Evolutionary conservation across 1,284 basidiomycete genomes (phyloP), one percentile per base, ranked within the genome.

Genomic region (Puccinia brachypodii): DNA sequence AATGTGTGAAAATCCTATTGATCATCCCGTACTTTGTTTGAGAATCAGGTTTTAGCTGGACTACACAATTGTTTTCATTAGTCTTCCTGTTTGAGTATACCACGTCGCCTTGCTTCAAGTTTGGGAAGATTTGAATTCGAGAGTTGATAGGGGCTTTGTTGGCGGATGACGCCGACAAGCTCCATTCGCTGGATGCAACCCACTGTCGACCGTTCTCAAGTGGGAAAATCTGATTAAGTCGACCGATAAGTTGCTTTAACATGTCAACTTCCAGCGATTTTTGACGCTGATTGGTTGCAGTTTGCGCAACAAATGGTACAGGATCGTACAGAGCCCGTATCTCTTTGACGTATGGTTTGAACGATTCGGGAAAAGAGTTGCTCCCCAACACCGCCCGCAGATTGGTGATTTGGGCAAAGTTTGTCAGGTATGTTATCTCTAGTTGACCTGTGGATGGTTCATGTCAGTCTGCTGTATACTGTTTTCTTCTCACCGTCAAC

Each of bases 61-160:
- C 42, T 22, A 71, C 28, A 31, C 44, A 66, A 44, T 79, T 79
- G n/a, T 42, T 71, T 60, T 60, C 3, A 58, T 79, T 79, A 9
- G 13, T 22, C 40, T 79, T 28, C 14, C 53, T n/a, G 8, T 11
- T 42, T 4, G 76, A 79, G n/a, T 36, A 79, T n/a, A 60, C 36
- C 4, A 42, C 38, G 11, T 71, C 38, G 31, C 38, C 25, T 4
- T 11, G n/a, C 13, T 31, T 14, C 1, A 47, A 16, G 14, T 47
- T 64, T 36, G 38, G 25, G 31, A 33, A n/a, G 1, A 14, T 2
- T 31, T 31, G 7, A 6, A 76, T 25, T 6, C 2, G 36, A 28
- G 75, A 76, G 25, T 3, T 76, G 13, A 75, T 13, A 33, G 60
- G 36, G 22, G 33, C 31, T 7, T 50, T 44, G 11, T 4, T 64